These are phyloP conservation scores for Auriscalpium vulgare DNA, from an alignment of 768 basidiomycete genomes.

Conservation along the genomic window DNA sequence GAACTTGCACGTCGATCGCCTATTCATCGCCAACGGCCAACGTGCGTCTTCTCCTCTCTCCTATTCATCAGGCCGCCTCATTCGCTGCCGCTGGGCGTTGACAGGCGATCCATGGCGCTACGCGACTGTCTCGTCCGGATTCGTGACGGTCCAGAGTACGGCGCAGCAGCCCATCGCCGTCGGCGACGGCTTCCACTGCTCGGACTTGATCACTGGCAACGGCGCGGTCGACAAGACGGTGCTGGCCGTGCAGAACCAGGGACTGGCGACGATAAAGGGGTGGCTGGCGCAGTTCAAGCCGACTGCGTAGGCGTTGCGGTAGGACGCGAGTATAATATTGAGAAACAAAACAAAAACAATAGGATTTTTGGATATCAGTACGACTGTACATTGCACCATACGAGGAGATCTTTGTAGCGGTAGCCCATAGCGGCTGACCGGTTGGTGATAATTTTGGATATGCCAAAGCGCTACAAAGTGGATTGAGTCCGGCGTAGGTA, in stretches of 20 bases:
- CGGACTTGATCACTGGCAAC: slow-evolving; percentile 12
- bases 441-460: too few species aligned
- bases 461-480: too few species aligned
- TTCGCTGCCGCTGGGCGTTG: background rate
- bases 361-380: too few species aligned
- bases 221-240: background rate
- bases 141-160: slow-evolving; percentile 7
- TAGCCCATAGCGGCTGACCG: too few species aligned
- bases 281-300: background rate
- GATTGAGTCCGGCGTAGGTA: too few species aligned
- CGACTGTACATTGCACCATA: too few species aligned
- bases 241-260: background rate
- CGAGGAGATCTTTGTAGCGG: too few species aligned
- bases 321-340: too few species aligned
- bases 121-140: slow-evolving; percentile 18
- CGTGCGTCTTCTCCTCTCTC: background rate
- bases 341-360: too few species aligned
- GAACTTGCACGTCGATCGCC: slow-evolving; percentile 14
- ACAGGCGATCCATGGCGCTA: slow-evolving; percentile 20
- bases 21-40: slow-evolving; percentile 18
- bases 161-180: slow-evolving; percentile 14
- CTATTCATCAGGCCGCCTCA: background rate
- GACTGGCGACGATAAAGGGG: background rate
- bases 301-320: too few species aligned
- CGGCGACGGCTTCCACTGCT: slow-evolving; percentile 20